Evolutionary conservation across 495 filamentous ascomycete genomes (phyloP).

Genomic region (Niebla homalea): DNA sequence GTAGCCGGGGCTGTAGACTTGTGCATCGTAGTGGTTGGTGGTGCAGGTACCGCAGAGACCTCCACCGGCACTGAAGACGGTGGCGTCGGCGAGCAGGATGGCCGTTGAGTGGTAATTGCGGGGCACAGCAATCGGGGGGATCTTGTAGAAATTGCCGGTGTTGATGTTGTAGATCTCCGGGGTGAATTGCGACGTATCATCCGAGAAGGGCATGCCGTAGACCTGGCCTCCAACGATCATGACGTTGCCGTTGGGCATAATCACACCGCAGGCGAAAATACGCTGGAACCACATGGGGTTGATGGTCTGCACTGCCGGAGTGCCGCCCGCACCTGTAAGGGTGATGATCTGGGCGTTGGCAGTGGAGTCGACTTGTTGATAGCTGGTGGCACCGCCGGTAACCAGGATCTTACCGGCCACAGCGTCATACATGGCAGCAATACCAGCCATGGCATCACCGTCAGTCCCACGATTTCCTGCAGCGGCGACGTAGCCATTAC

Average conservation of each 20-base stretch:
- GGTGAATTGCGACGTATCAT: slow-evolving; percentile 23
- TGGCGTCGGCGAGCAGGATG: slow-evolving; percentile 38
- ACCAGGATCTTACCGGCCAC: slow-evolving; percentile 33
- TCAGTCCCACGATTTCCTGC: slow-evolving; percentile 30
- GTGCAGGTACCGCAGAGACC: slow-evolving; percentile 34
- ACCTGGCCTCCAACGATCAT: slow-evolving; percentile 34
- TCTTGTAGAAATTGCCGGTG: slow-evolving; percentile 24
- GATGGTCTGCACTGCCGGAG: slow-evolving; percentile 19
- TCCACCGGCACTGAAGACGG: slow-evolving; percentile 36
- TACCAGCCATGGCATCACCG: slow-evolving; percentile 39
- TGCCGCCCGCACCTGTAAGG: slow-evolving; percentile 18
- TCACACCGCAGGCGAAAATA: slow-evolving; percentile 30
- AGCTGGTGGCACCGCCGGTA: slow-evolving; percentile 31
- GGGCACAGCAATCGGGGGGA: slow-evolving; percentile 25
- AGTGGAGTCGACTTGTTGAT: slow-evolving; percentile 23
- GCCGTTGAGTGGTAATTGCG: slow-evolving; percentile 38
- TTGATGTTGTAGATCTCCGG: slow-evolving; percentile 33
- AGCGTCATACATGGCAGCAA: slow-evolving; percentile 44
- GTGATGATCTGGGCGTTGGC: slow-evolving; percentile 30
- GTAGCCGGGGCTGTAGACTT: slow-evolving; percentile 37
- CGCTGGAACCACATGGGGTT: slow-evolving; percentile 27
- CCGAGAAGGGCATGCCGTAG: slow-evolving; percentile 29
- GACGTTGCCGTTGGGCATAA: slow-evolving; percentile 36
- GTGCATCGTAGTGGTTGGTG: slow-evolving; percentile 37
- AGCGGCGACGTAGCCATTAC: slow-evolving; percentile 20